Evolutionary conservation across 1,139 yeast species (phyloP), one percentile per base, ranked within the genome.

Genomic region (Saccharomyces hybrid): DNA sequence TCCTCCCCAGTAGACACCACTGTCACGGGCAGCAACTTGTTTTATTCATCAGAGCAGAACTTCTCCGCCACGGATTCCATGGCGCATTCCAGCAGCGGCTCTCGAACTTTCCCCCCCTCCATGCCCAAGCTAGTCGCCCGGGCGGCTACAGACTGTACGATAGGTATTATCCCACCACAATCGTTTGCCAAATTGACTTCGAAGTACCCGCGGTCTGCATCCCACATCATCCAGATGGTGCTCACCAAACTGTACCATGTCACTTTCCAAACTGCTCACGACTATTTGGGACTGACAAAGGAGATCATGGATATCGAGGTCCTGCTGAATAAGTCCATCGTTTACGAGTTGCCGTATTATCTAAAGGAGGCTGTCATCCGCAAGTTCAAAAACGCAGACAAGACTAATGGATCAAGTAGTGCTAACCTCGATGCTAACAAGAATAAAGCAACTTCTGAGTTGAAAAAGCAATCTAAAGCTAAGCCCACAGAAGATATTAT

Each of bases 161-260:
- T 93, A 55, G 97, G 98, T 0, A 86, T 93, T 46, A 90, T 93
- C 14, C 99, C 99, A 0, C 82, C 84, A 1, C 83, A 82, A 56
- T 89, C 98, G 0, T 93, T 93, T 63, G 79, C 81, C 54, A 75
- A 87, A 55, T 79, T 93, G 49, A 86, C 88, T 13, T 67, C 75
- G 41, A 88, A 84, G 62, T 88, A 84, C 66, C 98, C 99, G 6
- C 82, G 87, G 60, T 88, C 97, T 0, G 86, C 97, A 0, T 88
- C 97, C 0, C 97, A 91, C 68, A 91, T 93, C 49, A 95, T 93
- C 8, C 96, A 95, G 60, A 90, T 93, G 81, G 89, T 93, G 16
- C 75, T 91, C 58, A 86, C 96, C 1, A 79, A 96, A 59, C 76
- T 93, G 55, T 89, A 89, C 68, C 80, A 95, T 63, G 97, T 93